Evolutionary conservation across 202 grass and related monocot species (phyloP).

Genomic region (Carex sylvatica): DNA sequence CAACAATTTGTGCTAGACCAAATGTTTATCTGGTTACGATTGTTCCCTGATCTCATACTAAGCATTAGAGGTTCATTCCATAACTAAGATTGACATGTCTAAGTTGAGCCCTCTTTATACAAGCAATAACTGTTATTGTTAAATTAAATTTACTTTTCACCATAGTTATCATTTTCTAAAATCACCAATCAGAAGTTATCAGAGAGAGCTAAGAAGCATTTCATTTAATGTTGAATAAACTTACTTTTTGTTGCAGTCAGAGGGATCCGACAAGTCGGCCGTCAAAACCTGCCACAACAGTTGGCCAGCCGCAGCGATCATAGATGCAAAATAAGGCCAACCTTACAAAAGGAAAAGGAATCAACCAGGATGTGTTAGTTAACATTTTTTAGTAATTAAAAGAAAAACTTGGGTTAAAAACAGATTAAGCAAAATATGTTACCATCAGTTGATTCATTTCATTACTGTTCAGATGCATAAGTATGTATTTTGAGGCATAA

Average conservation of each 20-base stretch:
- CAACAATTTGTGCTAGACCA: background rate
- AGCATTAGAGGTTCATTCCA: background rate
- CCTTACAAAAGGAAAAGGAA: conserved; percentile 7
- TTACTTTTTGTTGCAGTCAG: conserved; percentile 45
- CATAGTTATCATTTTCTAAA: background rate
- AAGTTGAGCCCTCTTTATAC: background rate
- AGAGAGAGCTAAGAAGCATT: background rate
- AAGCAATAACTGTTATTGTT: background rate
- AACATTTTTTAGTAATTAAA: background rate
- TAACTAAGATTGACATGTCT: background rate
- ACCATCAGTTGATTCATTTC: background rate
- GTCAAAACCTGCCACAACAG: conserved; percentile 36
- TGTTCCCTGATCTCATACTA: background rate
- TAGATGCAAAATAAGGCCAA: conserved; percentile 39
- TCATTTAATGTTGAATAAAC: background rate
- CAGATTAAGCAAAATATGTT: background rate
- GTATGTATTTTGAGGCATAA: background rate
- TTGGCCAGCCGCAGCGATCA: conserved; percentile 29
- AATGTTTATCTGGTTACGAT: background rate
- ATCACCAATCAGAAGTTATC: background rate
- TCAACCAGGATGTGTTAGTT: background rate
- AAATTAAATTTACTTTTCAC: background rate
- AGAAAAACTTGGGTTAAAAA: background rate
- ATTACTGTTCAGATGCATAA: background rate
- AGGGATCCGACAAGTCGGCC: conserved; percentile 33